Base-by-base conservation (phyloP, 2,329 filamentous ascomycete genomes). In the Capronia coronata region DNA sequence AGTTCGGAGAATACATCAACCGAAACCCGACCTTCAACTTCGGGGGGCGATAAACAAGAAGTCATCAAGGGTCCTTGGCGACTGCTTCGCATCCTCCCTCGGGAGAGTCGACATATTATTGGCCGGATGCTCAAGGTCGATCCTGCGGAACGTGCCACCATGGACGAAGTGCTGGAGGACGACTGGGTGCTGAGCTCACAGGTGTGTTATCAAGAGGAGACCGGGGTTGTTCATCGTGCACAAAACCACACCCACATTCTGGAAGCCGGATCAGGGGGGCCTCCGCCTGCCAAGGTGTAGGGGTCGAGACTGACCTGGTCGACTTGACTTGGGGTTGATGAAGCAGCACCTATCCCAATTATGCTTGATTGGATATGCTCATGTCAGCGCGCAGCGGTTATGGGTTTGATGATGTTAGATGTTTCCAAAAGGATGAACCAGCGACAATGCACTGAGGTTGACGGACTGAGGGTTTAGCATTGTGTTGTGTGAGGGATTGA, bases 51-150 rank as follows among this genome's bases (percentile, higher is more conserved):
- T 27, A 82, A 79, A 63, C 84, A 82, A 62, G 85, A 90, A 64
- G 80, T 88, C 0, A 94, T 98, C 60, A 87, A 89, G 62, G 93
- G 93, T 0, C 93, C 93, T 1, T 94, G 91, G 86, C 80, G 93
- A 40, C 78, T 98, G 37, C 73, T 98, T 23, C 81, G 93, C 35
- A 74, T 97, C 29, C 74, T 98, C 8, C 93, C 93, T 1, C 78
- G 91, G 52, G 93, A 97, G 68, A 94, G 85, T 57, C 77, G 93
- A 44, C 84, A 91, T 64, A 89, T 98, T 55, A 85, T 98, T 48
- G 84, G 87, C 38, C 79, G 86, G 49, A 98, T 98, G 93, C 78
- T 98, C 29, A 88, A 93, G 62, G 76, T 96, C 43, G 82, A 95
- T 61, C 88, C 90, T 0, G 84, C 80, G 63, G 84, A 85, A 58